Base-by-base conservation (phyloP, 352 stramenopile genomes). In the Aphanomyces stellatus region DNA sequence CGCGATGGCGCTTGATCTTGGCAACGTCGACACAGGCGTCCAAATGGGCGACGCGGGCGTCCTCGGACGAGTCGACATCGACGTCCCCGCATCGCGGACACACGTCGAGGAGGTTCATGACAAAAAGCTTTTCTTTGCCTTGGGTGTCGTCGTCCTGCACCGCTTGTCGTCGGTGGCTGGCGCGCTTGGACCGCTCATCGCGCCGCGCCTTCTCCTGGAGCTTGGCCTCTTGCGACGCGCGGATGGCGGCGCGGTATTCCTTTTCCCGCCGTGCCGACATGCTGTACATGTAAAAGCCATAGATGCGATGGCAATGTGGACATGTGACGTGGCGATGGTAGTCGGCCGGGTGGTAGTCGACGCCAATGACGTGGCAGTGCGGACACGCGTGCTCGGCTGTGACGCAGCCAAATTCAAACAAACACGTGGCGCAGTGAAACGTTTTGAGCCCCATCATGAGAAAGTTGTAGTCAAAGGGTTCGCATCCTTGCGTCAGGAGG, bases 351-450 rank as follows among this genome's bases (percentile, higher is more conserved):
- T 33, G 19, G n/a, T n/a, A n/a, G n/a, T n/a, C n/a, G n/a, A n/a
- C n/a, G n/a, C n/a, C n/a, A n/a, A n/a, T n/a, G n/a, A n/a, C n/a
- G 55, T 71, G 65, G 65, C 65, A 71, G 19, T 67, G 41, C 33
- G 19, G 43, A 31, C 65, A 71, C 7, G 25, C 25, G 43, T 67
- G 65, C n/a, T 51, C 56, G 40, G 65, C 65, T 24, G 65, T 43
- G n/a, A 65, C n/a, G 28, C 53, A 53, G 1, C 65, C 65, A 34
- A 71, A 71, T 28, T 59, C 35, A 28, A 51, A 70, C 15, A 70
- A 42, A 34, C 63, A 70, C 31, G 63, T 70, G 25, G 63, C 46
- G 55, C 65, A 71, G 2, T 15, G 37, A 31, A 57, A 71, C 22
- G 42, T 49, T 10, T 61, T 49, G 24, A 71, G 41, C 1, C 65